Conservation (phyloP, 352 stramenopile species). For the Phytophthora cactorum region DNA sequence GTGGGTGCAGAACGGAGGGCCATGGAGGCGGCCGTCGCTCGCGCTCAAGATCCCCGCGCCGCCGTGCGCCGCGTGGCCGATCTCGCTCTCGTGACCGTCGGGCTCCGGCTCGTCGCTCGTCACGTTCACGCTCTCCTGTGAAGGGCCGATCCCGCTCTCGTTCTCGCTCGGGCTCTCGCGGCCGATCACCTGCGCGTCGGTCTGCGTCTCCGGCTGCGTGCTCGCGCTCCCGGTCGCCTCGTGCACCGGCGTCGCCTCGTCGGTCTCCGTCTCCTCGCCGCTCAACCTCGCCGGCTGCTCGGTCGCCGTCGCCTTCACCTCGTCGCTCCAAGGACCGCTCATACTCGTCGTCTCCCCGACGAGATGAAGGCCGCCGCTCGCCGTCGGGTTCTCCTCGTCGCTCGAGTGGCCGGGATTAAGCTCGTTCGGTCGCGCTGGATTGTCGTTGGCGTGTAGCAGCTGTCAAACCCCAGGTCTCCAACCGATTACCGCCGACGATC, state of each 20-base stretch:
- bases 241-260: constrained; percentile 23
- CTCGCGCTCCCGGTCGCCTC: constrained; percentile 41
- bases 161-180: constrained; percentile 46
- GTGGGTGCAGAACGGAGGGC: constrained; percentile 34
- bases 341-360: constrained; percentile 48
- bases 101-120: constrained; percentile 47
- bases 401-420: constrained; percentile 48
- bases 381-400: constrained; percentile 60
- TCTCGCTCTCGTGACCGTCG: constrained; percentile 61
- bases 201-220: constrained; percentile 17
- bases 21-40: constrained; percentile 39
- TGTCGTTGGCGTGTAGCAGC: constrained; percentile 13
- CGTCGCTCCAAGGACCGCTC: constrained; percentile 53
- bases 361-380: constrained; percentile 56
- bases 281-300: constrained; percentile 50
- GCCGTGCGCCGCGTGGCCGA: constrained; percentile 32
- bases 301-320: constrained; percentile 49
- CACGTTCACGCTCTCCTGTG: constrained; percentile 56
- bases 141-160: constrained; percentile 51
- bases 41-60: constrained; percentile 44
- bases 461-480: constrained; percentile 12
- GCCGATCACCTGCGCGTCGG: constrained; percentile 45
- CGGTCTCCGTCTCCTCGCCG: constrained; percentile 30
- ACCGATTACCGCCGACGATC: constrained; percentile 10
- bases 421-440: constrained; percentile 6